Conservation (phyloP, 192 early-diverging fungal species). For the Jimgerdemannia lactiflua region DNA sequence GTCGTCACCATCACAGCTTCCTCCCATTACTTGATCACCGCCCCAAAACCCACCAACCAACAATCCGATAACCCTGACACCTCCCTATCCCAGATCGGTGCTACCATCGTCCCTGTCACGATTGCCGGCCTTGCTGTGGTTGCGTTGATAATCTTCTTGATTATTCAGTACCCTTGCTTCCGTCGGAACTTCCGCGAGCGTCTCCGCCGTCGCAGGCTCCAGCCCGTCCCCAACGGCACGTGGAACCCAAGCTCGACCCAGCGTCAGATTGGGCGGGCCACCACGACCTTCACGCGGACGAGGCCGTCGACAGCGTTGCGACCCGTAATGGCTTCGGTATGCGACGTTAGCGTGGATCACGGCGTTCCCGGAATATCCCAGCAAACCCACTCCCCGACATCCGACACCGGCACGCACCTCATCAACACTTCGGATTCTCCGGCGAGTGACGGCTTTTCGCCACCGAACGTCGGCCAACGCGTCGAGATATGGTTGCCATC, state of each 20-base stretch:
- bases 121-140: not conserved
- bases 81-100: slow-evolving; percentile 1
- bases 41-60: not conserved
- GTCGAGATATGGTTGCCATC: not conserved
- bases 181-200: slow-evolving; percentile 5
- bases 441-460: slow-evolving; percentile 23
- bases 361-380: not conserved
- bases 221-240: not conserved
- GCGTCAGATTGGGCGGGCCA: slow-evolving; percentile 24
- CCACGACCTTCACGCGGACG: slow-evolving; percentile 11
- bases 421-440: slow-evolving; percentile 19
- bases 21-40: slow-evolving; percentile 5
- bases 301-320: not conserved
- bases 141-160: slow-evolving; percentile 8
- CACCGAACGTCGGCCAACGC: slow-evolving; percentile 9
- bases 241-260: slow-evolving; percentile 6
- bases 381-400: not conserved
- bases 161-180: slow-evolving; percentile 4
- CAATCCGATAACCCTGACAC: not conserved
- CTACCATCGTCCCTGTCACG: not conserved
- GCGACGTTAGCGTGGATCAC: not conserved
- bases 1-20: not conserved
- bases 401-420: not conserved
- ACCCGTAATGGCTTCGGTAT: not conserved
- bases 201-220: not conserved